Base-by-base conservation (phyloP, 2,329 filamentous ascomycete species). In the Penicillium sp. region DNA sequence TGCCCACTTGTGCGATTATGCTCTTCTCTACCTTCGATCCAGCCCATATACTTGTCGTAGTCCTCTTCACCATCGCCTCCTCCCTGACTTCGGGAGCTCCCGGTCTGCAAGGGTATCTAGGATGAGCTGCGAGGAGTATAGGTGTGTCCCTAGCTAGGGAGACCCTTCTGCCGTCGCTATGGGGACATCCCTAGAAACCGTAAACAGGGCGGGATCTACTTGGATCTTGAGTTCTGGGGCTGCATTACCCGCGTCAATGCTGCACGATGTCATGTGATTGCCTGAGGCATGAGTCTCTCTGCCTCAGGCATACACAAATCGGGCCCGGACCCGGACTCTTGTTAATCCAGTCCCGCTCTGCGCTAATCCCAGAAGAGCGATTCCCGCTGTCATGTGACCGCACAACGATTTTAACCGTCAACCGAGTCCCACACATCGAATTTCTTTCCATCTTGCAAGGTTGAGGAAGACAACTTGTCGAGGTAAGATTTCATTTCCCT, bases 401-500 rank as follows among this genome's bases (percentile, higher is more conserved):
- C 72, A 74, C 70, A 72, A 71, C 62, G 56, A 70, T 69, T 72
- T 73, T 71, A 70, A 68, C 54, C 53, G 31, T 57, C 62, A 63
- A 54, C 59, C 55, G 54, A 65, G 56, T 59, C 62, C 57, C 58
- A 58, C 63, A 60, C 57, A 53, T 41, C 44, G 50, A 61, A 52
- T 58, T 64, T 63, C 58, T 60, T 43, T 64, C 56, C 59, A 57
- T 63, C 56, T 57, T 59, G 65, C 62, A 78, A 79, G 79, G 80
- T 81, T 82, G 76, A 83, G 80, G 80, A 82, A 80, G 79, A 82
- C 80, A 82, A 74, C 59, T 77, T 82, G 80, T 82, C 79, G 76
- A 83, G 80, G 80, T 82, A 66, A 70, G 79, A 69, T 39, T 59
- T 12, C 46, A 41, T 4, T 16, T 44, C 46, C 55, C 43, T 29